Evolutionary conservation across 257 asterid species (phyloP), one percentile per base, ranked within the genome.

Genomic region (Fraxinus excelsior): DNA sequence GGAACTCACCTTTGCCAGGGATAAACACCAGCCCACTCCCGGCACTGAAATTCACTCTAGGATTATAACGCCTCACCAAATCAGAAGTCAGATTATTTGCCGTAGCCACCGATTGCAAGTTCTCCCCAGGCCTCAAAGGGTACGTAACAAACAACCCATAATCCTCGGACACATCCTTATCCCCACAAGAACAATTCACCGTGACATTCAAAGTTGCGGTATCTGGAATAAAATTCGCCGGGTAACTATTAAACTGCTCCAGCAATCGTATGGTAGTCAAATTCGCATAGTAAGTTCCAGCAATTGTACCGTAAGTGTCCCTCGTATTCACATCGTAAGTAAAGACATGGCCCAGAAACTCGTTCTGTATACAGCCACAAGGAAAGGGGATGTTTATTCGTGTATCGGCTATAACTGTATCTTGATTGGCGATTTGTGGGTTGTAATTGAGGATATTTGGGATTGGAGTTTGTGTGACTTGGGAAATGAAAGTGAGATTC

Each of bases 111-210:
- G 91, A 73, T 46, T 82, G 67, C 82, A 88, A 74, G 71, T 72
- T 88, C 28, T 94, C 95, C 77, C 84, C 95, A 0, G 6, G 70
- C 81, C 87, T 78, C 78, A 92, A 19, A 65, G 99, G 97, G 77
- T 91, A 94, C 11, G 97, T 92, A 2, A 90, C 66, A 69, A 94
- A 94, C 96, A 94, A 67, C 0, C 97, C 97, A 77, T 86, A 94
- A 23, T 80, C 91, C 73, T 62, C 21, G 19, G 83, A 78, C 25
- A 94, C 86, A 7, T 35, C 32, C 76, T 32, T 70, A 81, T 92
- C 81, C 74, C 99, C 99, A 79, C 99, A 94, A 73, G 91, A 91
- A 74, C 99, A 94, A 71, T 89, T 92, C 79, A 94, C 99, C 37
- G 86, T 16, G 72, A 92, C 97, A 34, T 74, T 87, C 79, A 94